Base-by-base conservation (phyloP, 306 rosid species). In the Prinsepia uniflora region DNA sequence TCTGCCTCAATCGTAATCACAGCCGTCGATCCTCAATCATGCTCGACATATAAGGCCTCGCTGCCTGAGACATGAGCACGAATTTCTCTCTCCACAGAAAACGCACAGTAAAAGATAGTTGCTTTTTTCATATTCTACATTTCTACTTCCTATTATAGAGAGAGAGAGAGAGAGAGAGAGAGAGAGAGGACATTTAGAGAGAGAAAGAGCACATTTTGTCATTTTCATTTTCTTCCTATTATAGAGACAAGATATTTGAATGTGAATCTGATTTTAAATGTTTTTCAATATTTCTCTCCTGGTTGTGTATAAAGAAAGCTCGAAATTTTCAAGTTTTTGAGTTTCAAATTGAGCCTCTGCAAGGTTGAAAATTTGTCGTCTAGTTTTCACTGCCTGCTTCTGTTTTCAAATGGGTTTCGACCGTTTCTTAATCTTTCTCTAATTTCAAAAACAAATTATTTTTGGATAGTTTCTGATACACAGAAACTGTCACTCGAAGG, bases 161-260 rank as follows among this genome's bases (percentile, higher is more conserved):
- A 52, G 72, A 54, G 71, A 65, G 75, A 50, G 65, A 71, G 72
- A 70, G 65, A 66, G 80, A 52, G 72, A 54, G 71, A 65, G 75
- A 50, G 65, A 71, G 72, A n/a, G n/a, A n/a, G n/a, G n/a, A n/a
- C n/a, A 7, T 64, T 46, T 63, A 70, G 65, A 66, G 80, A 52
- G 72, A 54, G 71, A 65, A 76, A 50, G 65, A 71, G 72, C 84
- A 70, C 57, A 82, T 70, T 56, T 57, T 70, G 72, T 81, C 79
- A 45, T 83, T 77, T 70, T 13, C 85, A 82, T 39, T 50, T 18
- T 59, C 81, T 83, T 80, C 84, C 65, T 46, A 66, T 43, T 45
- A 69, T 60, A 74, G 75, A 71, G 81, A 67, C 61, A 48, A 8
- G 73, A 81, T 77, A 75, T 89, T 87, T 86, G 84, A 89, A 81